These are phyloP conservation scores for Penicillium crustosum DNA, from an alignment of 2,329 filamentous ascomycete species.

Conservation along the genomic window DNA sequence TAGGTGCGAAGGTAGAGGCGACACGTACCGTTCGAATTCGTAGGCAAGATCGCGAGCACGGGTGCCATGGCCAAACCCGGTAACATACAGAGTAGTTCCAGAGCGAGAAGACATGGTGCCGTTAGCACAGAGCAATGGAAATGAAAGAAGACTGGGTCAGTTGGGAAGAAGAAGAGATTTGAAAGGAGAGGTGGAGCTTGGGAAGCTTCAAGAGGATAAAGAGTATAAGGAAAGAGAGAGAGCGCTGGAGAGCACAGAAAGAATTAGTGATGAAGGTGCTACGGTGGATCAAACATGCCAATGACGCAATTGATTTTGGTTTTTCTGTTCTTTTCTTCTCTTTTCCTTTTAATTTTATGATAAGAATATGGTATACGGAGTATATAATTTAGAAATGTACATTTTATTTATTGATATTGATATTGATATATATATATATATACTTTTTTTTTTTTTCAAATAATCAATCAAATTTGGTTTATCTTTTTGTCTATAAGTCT, in stretches of 20 bases:
- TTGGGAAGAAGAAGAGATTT: neutral
- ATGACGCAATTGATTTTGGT: conserved; percentile 9
- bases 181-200: conserved; percentile 6
- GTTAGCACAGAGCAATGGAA: conserved; percentile 5
- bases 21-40: conserved; percentile 99
- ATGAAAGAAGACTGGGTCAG: neutral
- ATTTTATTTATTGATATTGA: too few species aligned
- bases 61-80: conserved; percentile 97
- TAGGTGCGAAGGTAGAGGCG: conserved; percentile 44
- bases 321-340: neutral
- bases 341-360: neutral
- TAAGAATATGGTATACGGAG: too few species aligned
- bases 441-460: too few species aligned
- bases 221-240: neutral
- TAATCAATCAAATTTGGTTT: neutral
- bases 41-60: conserved; percentile 98
- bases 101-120: conserved; percentile 84
- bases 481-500: neutral
- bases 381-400: too few species aligned
- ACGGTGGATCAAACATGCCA: conserved; percentile 14
- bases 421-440: too few species aligned
- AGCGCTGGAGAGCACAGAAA: neutral
- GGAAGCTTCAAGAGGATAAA: conserved; percentile 9
- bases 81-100: conserved; percentile 94
- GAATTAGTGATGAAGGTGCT: conserved; percentile 9